phyloP scores from a whole-genome alignment of 305 asterid genomes.

The Fraxinus velutina region DNA sequence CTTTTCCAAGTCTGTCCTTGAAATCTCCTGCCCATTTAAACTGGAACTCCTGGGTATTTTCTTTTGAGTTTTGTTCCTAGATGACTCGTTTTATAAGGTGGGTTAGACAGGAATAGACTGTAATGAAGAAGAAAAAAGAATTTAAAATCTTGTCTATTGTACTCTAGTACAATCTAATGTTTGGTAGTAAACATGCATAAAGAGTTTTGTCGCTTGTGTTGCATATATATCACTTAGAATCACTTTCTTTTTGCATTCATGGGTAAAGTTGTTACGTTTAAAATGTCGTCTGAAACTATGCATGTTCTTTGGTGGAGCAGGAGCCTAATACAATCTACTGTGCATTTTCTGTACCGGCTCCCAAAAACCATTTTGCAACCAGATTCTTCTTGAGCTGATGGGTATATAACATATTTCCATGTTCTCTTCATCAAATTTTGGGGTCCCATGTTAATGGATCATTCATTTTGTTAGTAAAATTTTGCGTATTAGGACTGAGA shows the following conservation, averaged over 20 bases:
- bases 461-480: not conserved
- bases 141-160: not conserved
- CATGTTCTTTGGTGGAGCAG: conserved; percentile 22
- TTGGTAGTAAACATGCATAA: not conserved
- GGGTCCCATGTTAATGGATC: not conserved
- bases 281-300: not conserved
- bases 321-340: conserved; percentile 32
- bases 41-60: not conserved
- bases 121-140: not conserved
- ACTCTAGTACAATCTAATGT: not conserved
- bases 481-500: not conserved
- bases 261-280: not conserved
- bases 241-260: not conserved
- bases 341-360: conserved; percentile 20
- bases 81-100: not conserved
- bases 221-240: not conserved
- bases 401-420: not conserved
- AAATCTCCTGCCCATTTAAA: not conserved
- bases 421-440: not conserved
- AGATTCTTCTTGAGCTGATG: conserved; percentile 19
- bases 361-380: conserved; percentile 12
- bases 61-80: not conserved
- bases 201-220: not conserved
- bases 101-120: not conserved
- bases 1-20: not conserved